Percentiles rank a stretch among this genome's conserved stretches.
Evolutionary conservation across 495 filamentous ascomycete species (phyloP).

Genomic region (Penicillium goetzii): DNA sequence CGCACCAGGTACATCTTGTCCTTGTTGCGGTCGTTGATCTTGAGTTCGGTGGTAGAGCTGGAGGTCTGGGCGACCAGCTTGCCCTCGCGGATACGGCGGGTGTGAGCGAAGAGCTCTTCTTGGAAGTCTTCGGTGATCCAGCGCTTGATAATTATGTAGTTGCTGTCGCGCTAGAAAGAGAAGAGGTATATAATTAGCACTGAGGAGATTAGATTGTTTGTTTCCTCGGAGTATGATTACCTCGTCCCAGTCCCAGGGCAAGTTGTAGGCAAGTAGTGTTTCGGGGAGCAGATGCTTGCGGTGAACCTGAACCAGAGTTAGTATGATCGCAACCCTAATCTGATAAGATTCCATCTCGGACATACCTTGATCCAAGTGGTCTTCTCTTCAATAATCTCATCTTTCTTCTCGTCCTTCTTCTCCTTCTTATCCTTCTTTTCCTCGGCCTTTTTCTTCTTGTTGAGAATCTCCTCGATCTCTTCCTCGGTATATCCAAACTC

Average conservation of each 20-base stretch:
- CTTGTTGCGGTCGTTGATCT: constrained; percentile 54
- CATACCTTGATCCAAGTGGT: constrained; percentile 56
- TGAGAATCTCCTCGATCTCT: constrained; percentile 59
- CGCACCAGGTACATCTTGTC: constrained; percentile 65
- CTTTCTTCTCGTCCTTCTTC: constrained; percentile 51
- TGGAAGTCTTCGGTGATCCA: constrained; percentile 76
- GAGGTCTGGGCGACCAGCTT: constrained; percentile 50
- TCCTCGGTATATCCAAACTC: constrained; percentile 48
- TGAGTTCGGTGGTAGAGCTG: constrained; percentile 51
- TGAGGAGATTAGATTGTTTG: neutral
- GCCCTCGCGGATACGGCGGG: constrained; percentile 61
- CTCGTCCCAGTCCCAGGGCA: constrained; percentile 58
- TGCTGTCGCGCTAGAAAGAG: constrained; percentile 57
- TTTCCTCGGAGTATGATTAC: constrained; percentile 33
- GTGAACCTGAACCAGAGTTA: constrained; percentile 43
- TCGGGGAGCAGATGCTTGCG: constrained; percentile 55
- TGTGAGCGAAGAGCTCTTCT: constrained; percentile 73
- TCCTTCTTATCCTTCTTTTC: constrained; percentile 51
- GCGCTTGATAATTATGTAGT: constrained; percentile 75
- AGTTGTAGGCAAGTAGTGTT: constrained; percentile 47
- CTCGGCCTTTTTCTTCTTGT: constrained; percentile 60
- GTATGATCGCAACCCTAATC: constrained; percentile 4
- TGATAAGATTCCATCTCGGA: constrained; percentile 4
- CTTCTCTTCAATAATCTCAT: constrained; percentile 50
- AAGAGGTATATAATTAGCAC: neutral